A percentile compares a stretch with the other conserved stretches of the same genome.
These are phyloP conservation scores for Cymbidium sinense DNA, from an alignment of 106 monocot species.

Conservation along the genomic window DNA sequence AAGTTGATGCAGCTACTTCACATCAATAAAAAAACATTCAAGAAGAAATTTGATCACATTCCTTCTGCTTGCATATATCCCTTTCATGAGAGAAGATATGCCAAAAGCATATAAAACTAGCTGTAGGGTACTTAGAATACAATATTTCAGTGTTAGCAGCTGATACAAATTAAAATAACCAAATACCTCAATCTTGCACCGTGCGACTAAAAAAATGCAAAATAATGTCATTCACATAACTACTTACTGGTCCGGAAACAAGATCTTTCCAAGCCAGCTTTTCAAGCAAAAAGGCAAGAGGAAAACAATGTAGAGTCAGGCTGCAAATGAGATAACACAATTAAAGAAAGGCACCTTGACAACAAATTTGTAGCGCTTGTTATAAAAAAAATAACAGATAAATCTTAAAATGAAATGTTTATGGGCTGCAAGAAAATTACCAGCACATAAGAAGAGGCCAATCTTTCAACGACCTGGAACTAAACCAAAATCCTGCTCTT, in stretches of 20 bases:
- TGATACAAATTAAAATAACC: not conserved
- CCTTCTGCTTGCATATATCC: not conserved
- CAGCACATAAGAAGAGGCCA: slow-evolving; percentile 82
- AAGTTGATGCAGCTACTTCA: not conserved
- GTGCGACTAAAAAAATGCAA: not conserved
- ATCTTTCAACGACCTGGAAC: slow-evolving; percentile 59
- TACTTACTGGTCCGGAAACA: slow-evolving; percentile 42
- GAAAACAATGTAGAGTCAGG: slow-evolving; percentile 44
- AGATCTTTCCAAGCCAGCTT: slow-evolving; percentile 41
- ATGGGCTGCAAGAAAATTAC: slow-evolving; percentile 21
- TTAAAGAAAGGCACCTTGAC: not conserved
- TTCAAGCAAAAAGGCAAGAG: slow-evolving; percentile 52
- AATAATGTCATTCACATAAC: not conserved
- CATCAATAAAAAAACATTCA: not conserved
- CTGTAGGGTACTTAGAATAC: not conserved
- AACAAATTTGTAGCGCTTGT: not conserved
- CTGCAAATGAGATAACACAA: slow-evolving; percentile 17
- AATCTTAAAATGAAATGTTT: not conserved
- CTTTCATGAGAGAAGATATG: not conserved
- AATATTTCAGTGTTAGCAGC: not conserved
- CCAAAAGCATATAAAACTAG: slow-evolving; percentile 6
- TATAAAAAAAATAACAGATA: not conserved
- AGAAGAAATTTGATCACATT: not conserved
- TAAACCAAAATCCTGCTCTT: slow-evolving; percentile 69
- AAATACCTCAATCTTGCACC: not conserved